These are phyloP conservation scores for Pythium insidiosum DNA, from an alignment of 352 stramenopile species.

Conservation along the genomic window DNA sequence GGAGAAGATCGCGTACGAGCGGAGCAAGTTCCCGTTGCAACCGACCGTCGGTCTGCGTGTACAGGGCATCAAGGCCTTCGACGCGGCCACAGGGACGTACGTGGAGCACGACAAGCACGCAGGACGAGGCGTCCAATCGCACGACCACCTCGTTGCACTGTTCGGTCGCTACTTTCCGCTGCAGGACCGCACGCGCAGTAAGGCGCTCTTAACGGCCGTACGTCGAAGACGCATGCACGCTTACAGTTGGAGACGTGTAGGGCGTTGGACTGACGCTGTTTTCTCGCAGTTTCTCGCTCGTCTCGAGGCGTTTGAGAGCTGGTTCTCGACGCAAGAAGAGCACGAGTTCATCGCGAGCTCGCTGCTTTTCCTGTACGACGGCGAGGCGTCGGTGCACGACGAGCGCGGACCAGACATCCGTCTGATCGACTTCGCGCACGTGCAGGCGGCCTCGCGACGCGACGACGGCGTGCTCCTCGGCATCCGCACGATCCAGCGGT, in stretches of 20 bases:
- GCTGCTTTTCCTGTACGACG: conserved; percentile 93
- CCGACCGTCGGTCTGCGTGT: conserved; percentile 89
- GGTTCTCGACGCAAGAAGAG: conserved; percentile 74
- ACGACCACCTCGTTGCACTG: conserved; percentile 46
- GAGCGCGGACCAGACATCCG: conserved; percentile 44
- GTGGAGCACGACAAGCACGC: conserved; percentile 85
- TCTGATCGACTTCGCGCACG: conserved; percentile 84
- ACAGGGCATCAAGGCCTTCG: conserved; percentile 90
- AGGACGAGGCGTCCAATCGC: conserved; percentile 50
- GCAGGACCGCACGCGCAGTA: conserved; percentile 15
- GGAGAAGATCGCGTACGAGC: conserved; percentile 89
- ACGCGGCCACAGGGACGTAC: conserved; percentile 43
- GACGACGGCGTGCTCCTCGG: conserved; percentile 60
- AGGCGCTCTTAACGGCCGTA: conserved; percentile 37
- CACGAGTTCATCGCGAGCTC: conserved; percentile 92
- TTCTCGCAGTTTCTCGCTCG: conserved; percentile 49
- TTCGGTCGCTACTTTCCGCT: conserved; percentile 80
- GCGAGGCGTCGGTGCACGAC: conserved; percentile 9
- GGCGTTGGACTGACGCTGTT: background rate
- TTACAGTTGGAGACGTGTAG: too few species aligned
- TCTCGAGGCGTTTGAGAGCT: conserved; percentile 49
- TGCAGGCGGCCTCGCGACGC: conserved; percentile 15
- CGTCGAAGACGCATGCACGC: conserved; percentile 1
- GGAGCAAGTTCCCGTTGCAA: conserved; percentile 91
- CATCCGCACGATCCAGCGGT: conserved; percentile 35